These are phyloP conservation scores for Pogostemon cablin DNA, from an alignment of 257 asterid species.

Conservation along the genomic window DNA sequence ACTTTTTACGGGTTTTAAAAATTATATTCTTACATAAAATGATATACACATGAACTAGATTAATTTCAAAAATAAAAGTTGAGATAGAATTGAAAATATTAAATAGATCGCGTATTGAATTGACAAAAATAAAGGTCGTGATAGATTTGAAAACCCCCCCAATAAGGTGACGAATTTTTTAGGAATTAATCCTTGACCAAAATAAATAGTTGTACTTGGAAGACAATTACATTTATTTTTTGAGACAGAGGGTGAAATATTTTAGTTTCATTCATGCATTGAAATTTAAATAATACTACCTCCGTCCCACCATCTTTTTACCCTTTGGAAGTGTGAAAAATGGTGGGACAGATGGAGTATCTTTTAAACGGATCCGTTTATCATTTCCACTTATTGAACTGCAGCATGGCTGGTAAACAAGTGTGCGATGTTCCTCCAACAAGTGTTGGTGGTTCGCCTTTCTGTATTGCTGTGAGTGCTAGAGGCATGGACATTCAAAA, in stretches of 20 bases:
- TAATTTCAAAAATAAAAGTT: too few species aligned
- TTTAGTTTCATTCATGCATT: slow-evolving; percentile 26
- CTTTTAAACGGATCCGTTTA: not conserved
- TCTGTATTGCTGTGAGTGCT: slow-evolving; percentile 82
- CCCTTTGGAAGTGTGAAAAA: too few species aligned
- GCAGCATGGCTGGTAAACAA: slow-evolving; percentile 98
- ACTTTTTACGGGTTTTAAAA: too few species aligned
- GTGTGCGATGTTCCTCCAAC: slow-evolving; percentile 86
- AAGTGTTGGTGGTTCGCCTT: slow-evolving; percentile 81
- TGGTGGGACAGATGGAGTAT: too few species aligned
- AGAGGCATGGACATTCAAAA: slow-evolving; percentile 92
- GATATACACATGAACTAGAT: too few species aligned
- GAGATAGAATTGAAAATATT: too few species aligned
- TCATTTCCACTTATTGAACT: slow-evolving; percentile 30
- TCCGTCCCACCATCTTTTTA: too few species aligned
- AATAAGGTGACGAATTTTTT: too few species aligned
- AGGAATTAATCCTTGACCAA: not conserved
- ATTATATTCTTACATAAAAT: too few species aligned
- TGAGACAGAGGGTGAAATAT: not conserved
- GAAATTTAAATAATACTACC: slow-evolving; percentile 14
- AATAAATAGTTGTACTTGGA: not conserved
- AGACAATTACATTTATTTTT: not conserved
- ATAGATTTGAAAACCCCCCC: too few species aligned
- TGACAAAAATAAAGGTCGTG: too few species aligned
- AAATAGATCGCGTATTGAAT: too few species aligned